phyloP scores from a whole-genome alignment of 352 stramenopile genomes.

The Blastocystis sp. region DNA sequence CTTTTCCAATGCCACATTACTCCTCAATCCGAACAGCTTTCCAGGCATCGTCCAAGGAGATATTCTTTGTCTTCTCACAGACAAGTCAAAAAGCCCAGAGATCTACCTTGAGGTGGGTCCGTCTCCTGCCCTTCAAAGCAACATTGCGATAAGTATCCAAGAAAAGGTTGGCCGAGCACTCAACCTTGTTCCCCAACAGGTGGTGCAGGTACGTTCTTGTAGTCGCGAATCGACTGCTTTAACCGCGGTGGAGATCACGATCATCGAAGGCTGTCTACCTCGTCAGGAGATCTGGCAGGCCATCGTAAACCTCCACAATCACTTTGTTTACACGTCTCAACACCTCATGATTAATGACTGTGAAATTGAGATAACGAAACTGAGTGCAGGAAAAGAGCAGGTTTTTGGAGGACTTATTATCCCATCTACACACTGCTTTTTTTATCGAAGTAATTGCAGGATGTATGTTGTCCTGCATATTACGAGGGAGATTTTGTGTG shows the following conservation, averaged over 20 bases:
- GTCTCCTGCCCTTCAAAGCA: not conserved
- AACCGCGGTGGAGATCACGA: slow-evolving; percentile 10
- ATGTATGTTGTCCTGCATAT: slow-evolving; percentile 46
- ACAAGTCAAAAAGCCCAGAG: not conserved
- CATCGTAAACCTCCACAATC: slow-evolving; percentile 1
- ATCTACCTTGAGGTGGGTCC: slow-evolving; percentile 30
- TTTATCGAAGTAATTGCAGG: slow-evolving; percentile 25
- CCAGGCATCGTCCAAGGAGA: not conserved
- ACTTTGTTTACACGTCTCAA: slow-evolving; percentile 38
- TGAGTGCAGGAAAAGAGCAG: not conserved
- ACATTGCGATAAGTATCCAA: slow-evolving; percentile 27
- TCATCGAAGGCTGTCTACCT: slow-evolving; percentile 35
- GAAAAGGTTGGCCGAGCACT: slow-evolving; percentile 16
- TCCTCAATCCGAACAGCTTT: slow-evolving; percentile 8
- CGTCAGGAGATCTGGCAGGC: slow-evolving; percentile 34
- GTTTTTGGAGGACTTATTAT: not conserved
- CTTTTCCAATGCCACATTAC: not conserved
- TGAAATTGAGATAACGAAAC: not conserved
- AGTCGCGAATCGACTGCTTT: not conserved
- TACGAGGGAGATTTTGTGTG: slow-evolving; percentile 5
- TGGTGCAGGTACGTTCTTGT: slow-evolving; percentile 13
- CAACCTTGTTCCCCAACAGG: not conserved
- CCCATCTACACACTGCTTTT: not conserved
- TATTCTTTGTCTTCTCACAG: slow-evolving; percentile 13
- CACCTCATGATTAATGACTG: not conserved